phyloP scores from a whole-genome alignment of 495 filamentous ascomycete genomes.

The Annulohypoxylon moriforme region DNA sequence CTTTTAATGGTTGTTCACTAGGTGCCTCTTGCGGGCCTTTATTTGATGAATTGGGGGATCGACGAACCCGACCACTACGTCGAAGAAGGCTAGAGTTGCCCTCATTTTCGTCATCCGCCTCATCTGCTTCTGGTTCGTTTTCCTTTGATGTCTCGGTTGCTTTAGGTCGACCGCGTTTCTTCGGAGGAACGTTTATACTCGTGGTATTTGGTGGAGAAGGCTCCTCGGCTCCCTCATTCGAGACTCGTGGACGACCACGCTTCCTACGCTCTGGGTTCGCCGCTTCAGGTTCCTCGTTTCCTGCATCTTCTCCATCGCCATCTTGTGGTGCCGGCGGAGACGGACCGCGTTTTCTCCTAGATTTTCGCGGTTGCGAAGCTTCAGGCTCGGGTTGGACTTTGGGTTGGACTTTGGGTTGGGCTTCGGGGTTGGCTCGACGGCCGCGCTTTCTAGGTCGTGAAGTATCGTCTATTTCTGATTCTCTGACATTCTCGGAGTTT shows the following conservation, averaged over 20 bases:
- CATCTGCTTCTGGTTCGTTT: conserved; percentile 30
- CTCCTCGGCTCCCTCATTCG: conserved; percentile 32
- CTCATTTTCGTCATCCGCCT: conserved; percentile 47
- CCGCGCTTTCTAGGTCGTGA: conserved; percentile 41
- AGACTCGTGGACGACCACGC: conserved; percentile 22
- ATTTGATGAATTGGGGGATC: conserved; percentile 10
- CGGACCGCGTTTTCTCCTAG: conserved; percentile 25
- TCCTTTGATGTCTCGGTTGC: conserved; percentile 16
- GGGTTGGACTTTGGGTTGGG: background rate
- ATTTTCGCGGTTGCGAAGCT: conserved; percentile 22
- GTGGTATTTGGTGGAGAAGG: background rate
- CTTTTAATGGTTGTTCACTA: conserved; percentile 8
- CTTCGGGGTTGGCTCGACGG: conserved; percentile 26
- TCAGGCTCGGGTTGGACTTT: conserved; percentile 33
- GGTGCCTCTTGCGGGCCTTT: conserved; percentile 3
- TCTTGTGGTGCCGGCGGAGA: conserved; percentile 10
- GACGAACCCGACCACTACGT: conserved; percentile 39
- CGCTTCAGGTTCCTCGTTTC: conserved; percentile 2
- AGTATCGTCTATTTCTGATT: conserved; percentile 25
- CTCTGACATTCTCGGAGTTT: conserved; percentile 3
- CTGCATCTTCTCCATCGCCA: background rate
- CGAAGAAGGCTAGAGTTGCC: conserved; percentile 43
- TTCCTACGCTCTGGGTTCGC: conserved; percentile 9
- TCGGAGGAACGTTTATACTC: conserved; percentile 17
- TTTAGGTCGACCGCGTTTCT: conserved; percentile 42